phyloP scores from a whole-genome alignment of 2,329 filamentous ascomycete genomes.

The Lachnellula subtilissima region DNA sequence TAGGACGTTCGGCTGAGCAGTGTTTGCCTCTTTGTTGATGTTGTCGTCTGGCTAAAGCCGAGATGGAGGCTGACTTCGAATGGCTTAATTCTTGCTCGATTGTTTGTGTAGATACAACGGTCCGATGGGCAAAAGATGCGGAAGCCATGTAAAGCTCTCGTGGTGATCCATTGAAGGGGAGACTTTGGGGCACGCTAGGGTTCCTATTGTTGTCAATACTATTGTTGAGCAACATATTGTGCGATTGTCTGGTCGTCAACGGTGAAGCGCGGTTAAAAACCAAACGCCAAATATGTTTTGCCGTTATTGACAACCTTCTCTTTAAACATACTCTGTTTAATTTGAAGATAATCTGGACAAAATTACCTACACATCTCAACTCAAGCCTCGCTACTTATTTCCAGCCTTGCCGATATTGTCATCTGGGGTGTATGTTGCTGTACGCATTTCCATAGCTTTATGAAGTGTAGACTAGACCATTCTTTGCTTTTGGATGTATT shows the following conservation, averaged over 20 bases:
- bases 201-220: slow-evolving; percentile 7
- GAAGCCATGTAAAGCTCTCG: not conserved
- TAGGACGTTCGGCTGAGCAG: not conserved
- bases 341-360: no score
- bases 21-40: not conserved
- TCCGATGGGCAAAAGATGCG: slow-evolving; percentile 3
- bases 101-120: slow-evolving; percentile 21
- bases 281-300: slow-evolving; percentile 1
- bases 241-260: no score
- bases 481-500: no score
- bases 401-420: no score
- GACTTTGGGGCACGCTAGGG: not conserved
- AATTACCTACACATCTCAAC: no score
- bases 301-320: not conserved
- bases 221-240: slow-evolving; percentile 1
- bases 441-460: no score
- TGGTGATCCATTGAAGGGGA: not conserved
- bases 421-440: no score
- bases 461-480: no score
- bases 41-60: slow-evolving; percentile 1
- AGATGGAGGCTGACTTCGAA: slow-evolving; percentile 2
- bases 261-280: not conserved
- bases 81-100: slow-evolving; percentile 9
- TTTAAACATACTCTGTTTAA: not conserved
- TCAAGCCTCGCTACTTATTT: no score